Evolutionary conservation across 208 protist genomes (phyloP), one percentile per base, ranked within the genome.

Genomic region (Porcisia deanei): DNA sequence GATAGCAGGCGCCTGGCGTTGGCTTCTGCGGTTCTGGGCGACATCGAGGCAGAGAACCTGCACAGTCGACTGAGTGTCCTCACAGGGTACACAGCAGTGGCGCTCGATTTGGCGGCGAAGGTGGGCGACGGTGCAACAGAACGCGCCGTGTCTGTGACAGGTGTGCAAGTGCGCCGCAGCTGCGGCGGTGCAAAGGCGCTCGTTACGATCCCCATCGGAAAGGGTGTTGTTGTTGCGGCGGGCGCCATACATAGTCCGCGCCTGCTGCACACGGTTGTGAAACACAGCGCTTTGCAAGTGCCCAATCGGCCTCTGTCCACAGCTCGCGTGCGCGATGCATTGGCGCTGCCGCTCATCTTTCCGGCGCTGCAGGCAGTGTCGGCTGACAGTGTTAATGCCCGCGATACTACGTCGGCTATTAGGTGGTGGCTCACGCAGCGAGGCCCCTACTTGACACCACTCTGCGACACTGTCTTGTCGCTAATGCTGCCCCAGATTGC

Each of bases 281-380:
- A 55, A 69, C 71, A 60, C 37, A 30, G 60, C 5, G 12, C 14
- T 7, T 20, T 71, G 43, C 37, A n/a, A 14, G 2, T 69, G 47
- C 71, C 30, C 49, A 16, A 16, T 6, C 22, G 53, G 53, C 37
- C 66, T 2, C 25, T 64, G 8, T 22, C 54, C 14, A 10, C 47
- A 39, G 78, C 83, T 20, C 16, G 9, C 20, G 22, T 88, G 52
- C 88, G 86, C n/a, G 92, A 96, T 73, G 81, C 80, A 18, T 54
- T 96, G 39, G 88, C 88, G 14, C 58, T 96, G 34, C 90, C 87
- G 5, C 61, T 92, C n/a, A 73, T 91, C 47, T 87, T 89, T 68
- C 61, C 77, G 14, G 60, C 81, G 18, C 75, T 82, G 71, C 65
- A 58, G 22, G 81, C 83, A 10, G 34, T 95, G 2, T 88, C 90